These are phyloP conservation scores for Jaltomata sinuosa DNA, from an alignment of 257 asterid genomes.

Conservation along the genomic window DNA sequence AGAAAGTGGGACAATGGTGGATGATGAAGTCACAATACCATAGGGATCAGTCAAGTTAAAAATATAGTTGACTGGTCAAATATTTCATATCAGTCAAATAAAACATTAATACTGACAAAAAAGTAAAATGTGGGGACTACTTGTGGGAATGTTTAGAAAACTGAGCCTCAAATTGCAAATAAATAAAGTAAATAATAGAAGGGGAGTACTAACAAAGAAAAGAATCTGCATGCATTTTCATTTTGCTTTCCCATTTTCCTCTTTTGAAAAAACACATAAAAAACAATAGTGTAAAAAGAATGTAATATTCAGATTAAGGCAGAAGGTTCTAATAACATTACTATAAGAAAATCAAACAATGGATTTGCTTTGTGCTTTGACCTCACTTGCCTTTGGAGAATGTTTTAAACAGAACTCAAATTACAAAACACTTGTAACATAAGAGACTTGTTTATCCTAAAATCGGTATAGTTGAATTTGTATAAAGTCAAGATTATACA, in stretches of 20 bases:
- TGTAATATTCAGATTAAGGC: background rate
- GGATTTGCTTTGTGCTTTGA: slow-evolving; percentile 4
- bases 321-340: background rate
- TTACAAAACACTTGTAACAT: too few species aligned
- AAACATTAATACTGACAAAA: slow-evolving; percentile 15
- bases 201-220: slow-evolving; percentile 27
- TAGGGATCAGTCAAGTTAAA: slow-evolving; percentile 27
- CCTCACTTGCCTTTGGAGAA: background rate
- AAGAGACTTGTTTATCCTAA: too few species aligned
- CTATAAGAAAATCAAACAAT: background rate
- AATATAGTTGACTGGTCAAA: slow-evolving; percentile 54
- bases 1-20: slow-evolving; percentile 26
- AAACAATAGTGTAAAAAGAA: background rate
- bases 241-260: slow-evolving; percentile 4
- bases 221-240: slow-evolving; percentile 31
- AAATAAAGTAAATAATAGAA: background rate
- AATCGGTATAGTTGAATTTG: too few species aligned
- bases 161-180: slow-evolving; percentile 21
- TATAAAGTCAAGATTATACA: too few species aligned
- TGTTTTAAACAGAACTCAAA: too few species aligned
- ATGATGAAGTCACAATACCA: slow-evolving; percentile 3
- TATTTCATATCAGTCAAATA: slow-evolving; percentile 12
- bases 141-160: slow-evolving; percentile 13
- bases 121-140: slow-evolving; percentile 31
- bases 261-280: background rate